phyloP scores from a whole-genome alignment of 2,329 filamentous ascomycete species.

The Orbilia brochopaga region DNA sequence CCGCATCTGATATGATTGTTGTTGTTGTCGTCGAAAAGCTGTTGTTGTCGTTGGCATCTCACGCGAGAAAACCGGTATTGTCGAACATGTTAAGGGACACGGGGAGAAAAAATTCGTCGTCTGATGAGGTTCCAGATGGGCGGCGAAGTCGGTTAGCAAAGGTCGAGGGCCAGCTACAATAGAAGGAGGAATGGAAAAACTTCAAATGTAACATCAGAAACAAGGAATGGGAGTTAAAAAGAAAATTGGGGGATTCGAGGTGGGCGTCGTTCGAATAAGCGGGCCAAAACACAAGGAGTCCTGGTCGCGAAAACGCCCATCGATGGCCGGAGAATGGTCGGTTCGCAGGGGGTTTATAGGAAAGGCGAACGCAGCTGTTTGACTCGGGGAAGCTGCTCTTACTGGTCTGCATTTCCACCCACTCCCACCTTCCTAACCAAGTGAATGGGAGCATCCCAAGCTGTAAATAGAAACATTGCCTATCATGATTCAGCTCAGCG shows the following conservation, averaged over 20 bases:
- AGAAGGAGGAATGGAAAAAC: conserved; percentile 32
- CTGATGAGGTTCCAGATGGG: conserved; percentile 17
- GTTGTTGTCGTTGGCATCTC: conserved; percentile 18
- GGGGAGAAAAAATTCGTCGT: conserved; percentile 15
- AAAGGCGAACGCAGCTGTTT: conserved; percentile 23
- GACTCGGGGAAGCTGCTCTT: conserved; percentile 10
- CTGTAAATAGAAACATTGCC: conserved; percentile 46
- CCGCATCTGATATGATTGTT: neutral
- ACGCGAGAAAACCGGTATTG: neutral
- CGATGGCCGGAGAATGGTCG: conserved; percentile 23
- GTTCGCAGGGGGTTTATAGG: conserved; percentile 27
- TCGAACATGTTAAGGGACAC: conserved; percentile 25
- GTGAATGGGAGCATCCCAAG: conserved; percentile 10
- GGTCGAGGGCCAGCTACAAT: conserved; percentile 25
- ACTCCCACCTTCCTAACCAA: conserved; percentile 42
- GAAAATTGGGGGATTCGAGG: conserved; percentile 29
- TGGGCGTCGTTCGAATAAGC: conserved; percentile 2
- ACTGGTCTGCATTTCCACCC: conserved; percentile 6
- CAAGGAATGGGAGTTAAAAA: conserved; percentile 37
- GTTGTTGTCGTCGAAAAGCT: conserved; percentile 10
- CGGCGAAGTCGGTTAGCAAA: conserved; percentile 22
- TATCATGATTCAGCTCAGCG: conserved; percentile 29
- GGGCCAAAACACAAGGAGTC: conserved; percentile 40
- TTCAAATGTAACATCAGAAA: conserved; percentile 44
- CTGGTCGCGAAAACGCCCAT: conserved; percentile 39